These are phyloP conservation scores for Boletus sp. DNA, from an alignment of 1,284 basidiomycete species.

Conservation along the genomic window DNA sequence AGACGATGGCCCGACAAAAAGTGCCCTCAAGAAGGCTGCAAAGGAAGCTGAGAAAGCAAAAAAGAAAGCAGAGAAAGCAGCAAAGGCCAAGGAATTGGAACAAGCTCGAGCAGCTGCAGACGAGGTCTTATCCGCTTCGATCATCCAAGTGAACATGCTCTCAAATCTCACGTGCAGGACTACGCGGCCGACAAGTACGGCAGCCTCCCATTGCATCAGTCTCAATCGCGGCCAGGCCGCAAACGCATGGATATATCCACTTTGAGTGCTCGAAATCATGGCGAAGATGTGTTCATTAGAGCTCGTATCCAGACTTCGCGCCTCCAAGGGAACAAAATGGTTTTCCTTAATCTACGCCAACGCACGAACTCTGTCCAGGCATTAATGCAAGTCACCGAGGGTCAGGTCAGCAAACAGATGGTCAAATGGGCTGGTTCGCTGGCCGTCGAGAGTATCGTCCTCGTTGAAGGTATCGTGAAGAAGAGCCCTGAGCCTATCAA, in stretches of 20 bases:
- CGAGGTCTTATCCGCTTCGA: constrained; percentile 41
- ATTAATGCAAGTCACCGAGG: constrained; percentile 71
- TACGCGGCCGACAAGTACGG: constrained; percentile 87
- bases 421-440: constrained; percentile 86
- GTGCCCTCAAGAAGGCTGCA: constrained; percentile 88
- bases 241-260: constrained; percentile 61
- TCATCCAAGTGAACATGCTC: constrained; percentile 4
- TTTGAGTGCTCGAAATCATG: constrained; percentile 66
- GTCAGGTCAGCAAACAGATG: constrained; percentile 96
- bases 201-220: constrained; percentile 88
- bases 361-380: constrained; percentile 89
- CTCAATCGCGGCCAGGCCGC: constrained; percentile 60
- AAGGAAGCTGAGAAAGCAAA: constrained; percentile 92
- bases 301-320: constrained; percentile 91
- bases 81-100: constrained; percentile 65
- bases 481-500: constrained; percentile 87
- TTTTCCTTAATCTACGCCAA: constrained; percentile 91
- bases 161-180: constrained; percentile 50
- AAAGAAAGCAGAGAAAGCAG: constrained; percentile 82
- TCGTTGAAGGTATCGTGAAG: constrained; percentile 81
- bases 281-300: constrained; percentile 80
- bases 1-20: constrained; percentile 69
- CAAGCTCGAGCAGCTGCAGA: constrained; percentile 73
- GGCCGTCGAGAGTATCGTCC: constrained; percentile 86
- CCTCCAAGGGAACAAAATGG: constrained; percentile 90